Evolutionary conservation across 1,284 basidiomycete species (phyloP).

Genomic region (Paramarasmius palmivorus): DNA sequence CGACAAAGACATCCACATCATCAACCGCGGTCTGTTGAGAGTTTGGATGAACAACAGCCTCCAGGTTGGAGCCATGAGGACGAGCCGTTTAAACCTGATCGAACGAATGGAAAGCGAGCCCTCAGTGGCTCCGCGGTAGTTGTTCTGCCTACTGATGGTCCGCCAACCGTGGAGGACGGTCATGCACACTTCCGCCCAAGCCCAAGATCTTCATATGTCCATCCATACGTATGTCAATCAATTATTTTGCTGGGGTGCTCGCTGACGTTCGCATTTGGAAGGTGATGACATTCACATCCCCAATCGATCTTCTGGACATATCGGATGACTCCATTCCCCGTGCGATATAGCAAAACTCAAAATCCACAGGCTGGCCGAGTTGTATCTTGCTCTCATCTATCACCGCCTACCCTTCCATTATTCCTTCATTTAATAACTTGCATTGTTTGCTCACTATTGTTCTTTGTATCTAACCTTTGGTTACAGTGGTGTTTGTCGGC

Average conservation of each 20-base stretch:
- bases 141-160: conserved; percentile 5
- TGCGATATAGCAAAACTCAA: background rate
- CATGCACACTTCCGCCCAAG: background rate
- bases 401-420: too few species aligned
- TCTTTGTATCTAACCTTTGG: too few species aligned
- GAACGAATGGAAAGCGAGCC: conserved; percentile 2
- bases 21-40: conserved; percentile 1
- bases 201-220: conserved; percentile 19
- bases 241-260: conserved; percentile 1
- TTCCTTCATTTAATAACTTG: too few species aligned
- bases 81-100: background rate
- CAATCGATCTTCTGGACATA: conserved; percentile 37
- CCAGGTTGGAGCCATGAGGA: conserved; percentile 1
- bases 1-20: background rate
- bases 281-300: conserved; percentile 41
- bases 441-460: too few species aligned
- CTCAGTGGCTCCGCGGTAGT: conserved; percentile 3
- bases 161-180: conserved; percentile 3
- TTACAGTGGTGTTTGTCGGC: too few species aligned
- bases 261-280: conserved; percentile 16
- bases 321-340: background rate
- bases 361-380: background rate
- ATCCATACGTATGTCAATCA: conserved; percentile 36
- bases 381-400: too few species aligned
- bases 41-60: conserved; percentile 1